phyloP scores from a whole-genome alignment of 306 rosid genomes.

The Cucurbita argyrosperma region DNA sequence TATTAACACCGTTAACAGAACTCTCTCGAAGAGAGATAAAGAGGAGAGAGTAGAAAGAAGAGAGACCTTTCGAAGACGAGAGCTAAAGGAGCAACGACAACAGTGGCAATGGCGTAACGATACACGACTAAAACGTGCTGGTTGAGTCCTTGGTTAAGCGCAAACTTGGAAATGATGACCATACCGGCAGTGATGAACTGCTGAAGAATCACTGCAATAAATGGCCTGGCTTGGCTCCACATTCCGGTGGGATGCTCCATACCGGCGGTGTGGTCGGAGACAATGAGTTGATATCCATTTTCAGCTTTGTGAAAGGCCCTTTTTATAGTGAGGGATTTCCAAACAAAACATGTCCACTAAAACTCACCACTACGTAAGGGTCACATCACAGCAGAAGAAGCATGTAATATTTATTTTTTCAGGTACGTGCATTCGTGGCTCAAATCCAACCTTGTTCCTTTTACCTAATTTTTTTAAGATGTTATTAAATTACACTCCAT shows the following conservation, averaged over 20 bases:
- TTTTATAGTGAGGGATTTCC: not conserved
- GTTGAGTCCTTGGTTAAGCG: conserved; percentile 23
- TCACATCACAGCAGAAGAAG: not conserved
- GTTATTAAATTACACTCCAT: not conserved
- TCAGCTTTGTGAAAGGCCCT: not conserved
- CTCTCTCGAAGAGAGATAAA: not conserved
- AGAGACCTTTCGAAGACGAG: conserved; percentile 15
- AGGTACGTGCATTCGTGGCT: not conserved
- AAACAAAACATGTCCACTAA: not conserved
- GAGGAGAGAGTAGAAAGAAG: not conserved
- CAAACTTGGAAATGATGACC: conserved; percentile 11
- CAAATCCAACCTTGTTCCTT: not conserved
- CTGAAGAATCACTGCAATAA: conserved; percentile 11
- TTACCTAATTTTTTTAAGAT: not conserved
- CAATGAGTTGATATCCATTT: not conserved
- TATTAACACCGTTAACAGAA: not conserved
- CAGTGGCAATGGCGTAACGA: conserved; percentile 15
- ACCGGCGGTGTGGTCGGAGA: not conserved
- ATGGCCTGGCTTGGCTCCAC: conserved; percentile 6
- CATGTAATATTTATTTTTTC: not conserved
- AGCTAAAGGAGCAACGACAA: conserved; percentile 19
- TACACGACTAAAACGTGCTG: conserved; percentile 18
- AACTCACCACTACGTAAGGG: not conserved
- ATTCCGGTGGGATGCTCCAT: not conserved
- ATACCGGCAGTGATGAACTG: conserved; percentile 20